Percentiles rank a stretch among this genome's conserved stretches.
phyloP scores from a whole-genome alignment of 768 basidiomycete species.

The Trametes maxima region DNA sequence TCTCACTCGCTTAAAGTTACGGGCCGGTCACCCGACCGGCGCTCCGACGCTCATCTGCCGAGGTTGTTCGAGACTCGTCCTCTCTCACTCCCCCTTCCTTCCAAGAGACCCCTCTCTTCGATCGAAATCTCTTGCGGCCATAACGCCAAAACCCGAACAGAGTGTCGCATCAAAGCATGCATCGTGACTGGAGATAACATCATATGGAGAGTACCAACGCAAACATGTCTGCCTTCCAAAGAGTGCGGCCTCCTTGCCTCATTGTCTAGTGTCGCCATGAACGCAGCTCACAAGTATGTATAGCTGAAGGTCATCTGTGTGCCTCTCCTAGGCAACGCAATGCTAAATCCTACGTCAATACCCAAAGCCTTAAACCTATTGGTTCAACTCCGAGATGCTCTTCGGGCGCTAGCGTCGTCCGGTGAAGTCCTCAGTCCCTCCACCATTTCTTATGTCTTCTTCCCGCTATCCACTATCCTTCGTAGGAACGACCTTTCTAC shows the following conservation, averaged over 20 bases:
- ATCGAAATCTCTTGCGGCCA: background rate
- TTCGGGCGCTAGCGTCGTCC: conserved; percentile 47
- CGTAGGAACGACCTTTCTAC: conserved; percentile 68
- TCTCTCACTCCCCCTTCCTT: too few relatives aligned
- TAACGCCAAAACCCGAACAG: too few relatives aligned
- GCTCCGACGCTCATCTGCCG: too few relatives aligned
- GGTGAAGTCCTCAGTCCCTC: conserved; percentile 49
- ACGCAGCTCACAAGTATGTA: background rate
- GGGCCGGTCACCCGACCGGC: too few relatives aligned
- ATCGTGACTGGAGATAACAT: too few relatives aligned
- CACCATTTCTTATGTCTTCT: conserved; percentile 82
- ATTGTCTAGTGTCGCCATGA: background rate
- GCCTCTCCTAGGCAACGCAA: conserved; percentile 71
- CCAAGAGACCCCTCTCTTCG: background rate
- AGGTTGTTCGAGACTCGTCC: too few relatives aligned
- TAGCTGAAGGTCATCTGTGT: conserved; percentile 76
- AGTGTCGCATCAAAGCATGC: too few relatives aligned
- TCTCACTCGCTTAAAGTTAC: too few relatives aligned
- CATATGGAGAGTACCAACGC: background rate
- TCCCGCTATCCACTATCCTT: conserved; percentile 84
- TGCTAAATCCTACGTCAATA: conserved; percentile 58
- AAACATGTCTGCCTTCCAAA: conserved; percentile 40
- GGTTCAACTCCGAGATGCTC: conserved; percentile 48
- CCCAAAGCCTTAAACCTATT: conserved; percentile 54
- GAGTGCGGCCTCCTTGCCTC: conserved; percentile 32